Conservation (phyloP, 2,329 filamentous ascomycete genomes). For the Chrysosporium keratinophilum region DNA sequence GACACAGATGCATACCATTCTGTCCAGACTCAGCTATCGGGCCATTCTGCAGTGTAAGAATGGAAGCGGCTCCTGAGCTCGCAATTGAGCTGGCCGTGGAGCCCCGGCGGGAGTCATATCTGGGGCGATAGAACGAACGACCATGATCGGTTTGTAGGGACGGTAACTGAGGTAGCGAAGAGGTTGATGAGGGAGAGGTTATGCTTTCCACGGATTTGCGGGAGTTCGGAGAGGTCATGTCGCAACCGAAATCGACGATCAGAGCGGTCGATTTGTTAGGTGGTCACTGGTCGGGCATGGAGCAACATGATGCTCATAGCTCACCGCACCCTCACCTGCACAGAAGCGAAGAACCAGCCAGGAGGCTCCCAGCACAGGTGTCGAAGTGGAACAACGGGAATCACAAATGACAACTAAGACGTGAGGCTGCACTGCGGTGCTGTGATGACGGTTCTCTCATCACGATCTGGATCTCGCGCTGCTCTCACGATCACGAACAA, state of each 20-base stretch:
- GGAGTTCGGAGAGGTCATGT: constrained; percentile 52
- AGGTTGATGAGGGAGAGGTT: constrained; percentile 44
- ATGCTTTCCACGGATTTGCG: constrained; percentile 59
- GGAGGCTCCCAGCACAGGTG: background rate
- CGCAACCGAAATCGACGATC: constrained; percentile 25
- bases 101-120: constrained; percentile 48
- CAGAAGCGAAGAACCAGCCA: background rate
- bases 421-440: background rate
- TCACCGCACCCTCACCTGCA: background rate
- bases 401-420: background rate
- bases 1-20: constrained; percentile 45
- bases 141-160: constrained; percentile 30
- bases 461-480: background rate
- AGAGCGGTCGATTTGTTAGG: constrained; percentile 6
- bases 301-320: constrained; percentile 6
- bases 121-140: constrained; percentile 25
- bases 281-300: constrained; percentile 2
- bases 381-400: background rate
- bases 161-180: constrained; percentile 41
- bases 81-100: constrained; percentile 81
- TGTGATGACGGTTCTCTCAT: background rate
- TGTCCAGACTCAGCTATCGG: constrained; percentile 57
- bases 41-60: constrained; percentile 52
- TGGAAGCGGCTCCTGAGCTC: constrained; percentile 75
- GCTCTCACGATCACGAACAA: background rate